phyloP scores from a whole-genome alignment of 2,329 filamentous ascomycete species.

The Clonostachys chloroleuca region DNA sequence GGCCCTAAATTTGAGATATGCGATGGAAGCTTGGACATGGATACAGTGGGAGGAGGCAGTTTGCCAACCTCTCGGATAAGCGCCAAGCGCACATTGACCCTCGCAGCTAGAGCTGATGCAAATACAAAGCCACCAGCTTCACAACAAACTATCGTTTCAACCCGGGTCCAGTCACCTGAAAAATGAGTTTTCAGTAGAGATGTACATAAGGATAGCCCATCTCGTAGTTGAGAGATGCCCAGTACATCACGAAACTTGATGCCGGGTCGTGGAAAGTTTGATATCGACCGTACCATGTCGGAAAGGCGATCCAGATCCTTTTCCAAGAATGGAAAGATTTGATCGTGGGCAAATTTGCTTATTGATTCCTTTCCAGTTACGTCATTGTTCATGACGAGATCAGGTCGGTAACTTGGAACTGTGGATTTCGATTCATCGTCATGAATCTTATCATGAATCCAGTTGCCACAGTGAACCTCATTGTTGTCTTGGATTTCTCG shows the following conservation, averaged over 20 bases:
- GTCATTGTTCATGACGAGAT: slow-evolving; percentile 47
- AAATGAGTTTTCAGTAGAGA: slow-evolving; percentile 43
- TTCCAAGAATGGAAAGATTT: slow-evolving; percentile 40
- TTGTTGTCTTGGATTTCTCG: slow-evolving; percentile 11
- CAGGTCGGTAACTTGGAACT: slow-evolving; percentile 16
- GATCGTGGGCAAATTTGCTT: slow-evolving; percentile 30
- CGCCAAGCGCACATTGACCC: slow-evolving; percentile 33
- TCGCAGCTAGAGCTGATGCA: slow-evolving; percentile 42
- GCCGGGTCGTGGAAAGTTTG: slow-evolving; percentile 43
- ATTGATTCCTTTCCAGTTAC: slow-evolving; percentile 27
- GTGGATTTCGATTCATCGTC: not conserved
- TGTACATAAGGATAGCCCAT: slow-evolving; percentile 45
- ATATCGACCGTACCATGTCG: slow-evolving; percentile 41
- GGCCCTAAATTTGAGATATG: slow-evolving; percentile 43
- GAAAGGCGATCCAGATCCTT: slow-evolving; percentile 38
- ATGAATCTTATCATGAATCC: not conserved
- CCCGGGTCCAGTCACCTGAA: slow-evolving; percentile 35
- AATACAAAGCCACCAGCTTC: slow-evolving; percentile 54
- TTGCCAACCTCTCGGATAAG: slow-evolving; percentile 53
- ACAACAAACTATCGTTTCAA: slow-evolving; percentile 43
- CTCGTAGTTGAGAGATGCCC: slow-evolving; percentile 43
- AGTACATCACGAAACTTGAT: slow-evolving; percentile 57
- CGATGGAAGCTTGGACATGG: slow-evolving; percentile 39
- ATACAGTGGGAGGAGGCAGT: slow-evolving; percentile 51
- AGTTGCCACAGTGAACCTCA: not conserved